phyloP scores from a whole-genome alignment of 169 alveolate genomes.

The Plasmodium falciparum region DNA sequence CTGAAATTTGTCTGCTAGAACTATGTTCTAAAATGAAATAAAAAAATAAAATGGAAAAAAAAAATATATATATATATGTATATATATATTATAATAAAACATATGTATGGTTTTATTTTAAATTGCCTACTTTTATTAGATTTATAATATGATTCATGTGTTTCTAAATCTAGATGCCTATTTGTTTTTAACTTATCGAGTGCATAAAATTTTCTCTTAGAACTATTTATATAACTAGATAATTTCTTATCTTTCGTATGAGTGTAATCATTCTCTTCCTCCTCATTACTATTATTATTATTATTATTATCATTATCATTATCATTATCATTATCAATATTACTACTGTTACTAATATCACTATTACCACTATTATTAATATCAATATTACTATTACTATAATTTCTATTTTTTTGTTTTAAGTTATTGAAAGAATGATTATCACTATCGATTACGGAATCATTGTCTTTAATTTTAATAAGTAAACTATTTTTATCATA shows the following conservation, averaged over 20 bases:
- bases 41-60: not conserved
- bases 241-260: too few relatives aligned
- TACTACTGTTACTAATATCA: not conserved
- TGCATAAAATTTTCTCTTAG: conserved; percentile 71
- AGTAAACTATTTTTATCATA: conserved; percentile 27
- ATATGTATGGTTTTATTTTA: conserved; percentile 3
- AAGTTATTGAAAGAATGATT: too few relatives aligned
- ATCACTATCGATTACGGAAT: conserved; percentile 5
- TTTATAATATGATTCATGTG: conserved; percentile 26
- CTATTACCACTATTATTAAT: conserved; percentile 14
- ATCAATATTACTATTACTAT: conserved; percentile 16
- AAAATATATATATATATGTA: not conserved
- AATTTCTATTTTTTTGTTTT: conserved; percentile 8
- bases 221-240: not conserved
- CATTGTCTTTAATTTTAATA: conserved; percentile 8
- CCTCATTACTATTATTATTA: too few relatives aligned
- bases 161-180: conserved; percentile 48
- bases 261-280: too few relatives aligned
- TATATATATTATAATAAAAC: not conserved
- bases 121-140: conserved; percentile 71
- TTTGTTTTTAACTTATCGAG: conserved; percentile 40
- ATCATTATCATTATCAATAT: not conserved
- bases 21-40: conserved; percentile 24
- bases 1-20: conserved; percentile 44
- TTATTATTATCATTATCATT: not conserved